Base-by-base conservation (phyloP, 2,329 filamentous ascomycete genomes). In the Zymoseptoria pseudotritici region DNA sequence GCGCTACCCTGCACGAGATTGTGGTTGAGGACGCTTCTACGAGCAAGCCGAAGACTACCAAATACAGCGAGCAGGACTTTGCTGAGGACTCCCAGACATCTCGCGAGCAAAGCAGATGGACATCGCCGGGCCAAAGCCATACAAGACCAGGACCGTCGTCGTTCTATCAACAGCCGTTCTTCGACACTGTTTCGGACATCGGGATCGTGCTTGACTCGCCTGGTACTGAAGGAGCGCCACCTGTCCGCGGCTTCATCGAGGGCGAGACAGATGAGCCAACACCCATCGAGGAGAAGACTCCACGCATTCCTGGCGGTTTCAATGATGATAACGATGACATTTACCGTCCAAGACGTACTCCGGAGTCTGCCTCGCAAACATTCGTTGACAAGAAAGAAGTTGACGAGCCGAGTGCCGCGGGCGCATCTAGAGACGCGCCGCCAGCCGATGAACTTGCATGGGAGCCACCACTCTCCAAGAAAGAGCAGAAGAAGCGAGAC, bases 281-380 rank as follows among this genome's bases (percentile, higher is more conserved):
- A 66, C 82, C 82, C 8, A 63, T 74, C 10, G 79, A 76, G 62
- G 77, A 79, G n/a, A 75, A 76, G 55, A 66, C 69, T 20, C 70
- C 78, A 51, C 79, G 83, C 59, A 83, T 87, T 72, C 86, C 87
- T 22, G 87, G 87, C 20, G 76, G 81, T 9, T 91, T 88, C 62
- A 70, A 70, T 21, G 72, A 78, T 50, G 76, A 67, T 8, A 50
- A 60, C 36, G 59, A 29, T 21, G 57, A 61, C 42, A 61, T 58
- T 24, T 60, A 65, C 51, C 31, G 57, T 36, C 57, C 63, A 13
- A 21, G 53, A 13, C 42, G 20, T 19, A 50, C 57, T 36, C 31
- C 31, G 8, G 57, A 55, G 10, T 21, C 55, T 13, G 26, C 55
- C n/a, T 46, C 36, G 36, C 36, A 46, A 46, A n/a, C 36, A n/a